Evolutionary conservation across 2,329 filamentous ascomycete species (phyloP).

Genomic region (Huntiella moniliformis): DNA sequence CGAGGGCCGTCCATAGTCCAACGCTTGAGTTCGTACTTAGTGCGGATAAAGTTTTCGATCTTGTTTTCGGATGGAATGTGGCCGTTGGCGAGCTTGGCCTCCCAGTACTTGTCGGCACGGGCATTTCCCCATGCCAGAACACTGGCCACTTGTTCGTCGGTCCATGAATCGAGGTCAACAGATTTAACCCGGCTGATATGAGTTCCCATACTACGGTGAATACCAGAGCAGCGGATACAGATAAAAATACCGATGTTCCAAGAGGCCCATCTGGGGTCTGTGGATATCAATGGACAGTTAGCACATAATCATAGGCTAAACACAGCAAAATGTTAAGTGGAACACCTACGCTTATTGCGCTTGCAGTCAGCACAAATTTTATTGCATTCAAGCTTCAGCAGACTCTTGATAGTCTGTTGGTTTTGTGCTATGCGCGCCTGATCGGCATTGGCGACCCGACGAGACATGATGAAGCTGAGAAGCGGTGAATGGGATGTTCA

Average conservation of each 20-base stretch:
- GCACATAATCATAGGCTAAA: conserved; percentile 8
- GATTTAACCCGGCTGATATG: conserved; percentile 98
- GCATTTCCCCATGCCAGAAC: conserved; percentile 91
- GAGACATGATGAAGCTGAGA: conserved; percentile 42
- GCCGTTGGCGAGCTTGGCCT: conserved; percentile 75
- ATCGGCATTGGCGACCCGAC: conserved; percentile 56
- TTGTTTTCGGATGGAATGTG: conserved; percentile 92
- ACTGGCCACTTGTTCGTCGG: conserved; percentile 89
- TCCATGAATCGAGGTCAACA: conserved; percentile 95
- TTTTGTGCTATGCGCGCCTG: conserved; percentile 86
- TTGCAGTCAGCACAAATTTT: conserved; percentile 98
- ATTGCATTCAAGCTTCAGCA: conserved; percentile 87
- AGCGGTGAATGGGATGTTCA: not conserved
- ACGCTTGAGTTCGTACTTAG: conserved; percentile 95
- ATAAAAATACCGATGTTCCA: conserved; percentile 97
- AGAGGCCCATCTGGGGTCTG: conserved; percentile 95
- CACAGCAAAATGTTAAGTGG: not conserved
- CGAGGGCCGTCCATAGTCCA: conserved; percentile 98
- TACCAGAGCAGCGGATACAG: conserved; percentile 95
- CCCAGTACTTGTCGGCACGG: conserved; percentile 97
- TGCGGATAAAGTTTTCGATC: conserved; percentile 98
- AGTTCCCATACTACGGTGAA: conserved; percentile 96
- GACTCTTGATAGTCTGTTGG: conserved; percentile 77
- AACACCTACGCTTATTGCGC: conserved; percentile 73
- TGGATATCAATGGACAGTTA: conserved; percentile 7